Base-by-base conservation (phyloP, 306 rosid genomes). In the Betula pendula region DNA sequence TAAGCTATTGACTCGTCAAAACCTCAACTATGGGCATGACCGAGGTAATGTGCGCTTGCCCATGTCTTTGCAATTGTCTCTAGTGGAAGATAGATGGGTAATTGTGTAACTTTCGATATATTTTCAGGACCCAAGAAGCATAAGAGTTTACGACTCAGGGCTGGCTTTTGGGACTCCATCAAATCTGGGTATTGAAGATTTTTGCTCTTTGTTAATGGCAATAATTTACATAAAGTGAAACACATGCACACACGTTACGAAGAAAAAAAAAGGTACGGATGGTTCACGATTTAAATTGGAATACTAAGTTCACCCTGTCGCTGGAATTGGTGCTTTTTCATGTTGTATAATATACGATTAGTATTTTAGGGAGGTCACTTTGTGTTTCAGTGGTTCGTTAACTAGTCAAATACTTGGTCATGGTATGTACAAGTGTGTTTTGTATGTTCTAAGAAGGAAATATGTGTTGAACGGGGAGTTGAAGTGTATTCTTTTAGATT, bases 91-190 rank as follows among this genome's bases (percentile, higher is more conserved):
- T 70, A 2, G 17, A 31, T 50, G 63, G 35, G 2, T 55, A 6
- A 10, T 63, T 62, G 42, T 73, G 8, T 3, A 40, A 25, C 19
- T 74, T 55, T 16, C 4, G 1, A 27, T 31, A 17, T 59, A 33
- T 24, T 80, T 79, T 76, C 90, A 91, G 99, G 70, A 9, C 81
- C 86, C 35, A 88, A 71, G 84, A 89, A 82, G 87, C 75, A 80
- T 6, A 89, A 71, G 74, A 58, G 75, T 81, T 89, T 82, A 81
- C 88, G 77, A 78, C 88, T 89, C 81, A 89, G 80, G 73, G 90
- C 97, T 84, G 86, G 94, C 78, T 92, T 92, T 51, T 95, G 99
- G 99, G 97, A 95, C 38, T 89, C 93, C 65, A 89, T 95, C 78
- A 95, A 86, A 85, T 89, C 99, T 75, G 97, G 99, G 99, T 95